phyloP scores from a whole-genome alignment of 2,329 filamentous ascomycete genomes.

The Aspergillus pseudoviridinutans region DNA sequence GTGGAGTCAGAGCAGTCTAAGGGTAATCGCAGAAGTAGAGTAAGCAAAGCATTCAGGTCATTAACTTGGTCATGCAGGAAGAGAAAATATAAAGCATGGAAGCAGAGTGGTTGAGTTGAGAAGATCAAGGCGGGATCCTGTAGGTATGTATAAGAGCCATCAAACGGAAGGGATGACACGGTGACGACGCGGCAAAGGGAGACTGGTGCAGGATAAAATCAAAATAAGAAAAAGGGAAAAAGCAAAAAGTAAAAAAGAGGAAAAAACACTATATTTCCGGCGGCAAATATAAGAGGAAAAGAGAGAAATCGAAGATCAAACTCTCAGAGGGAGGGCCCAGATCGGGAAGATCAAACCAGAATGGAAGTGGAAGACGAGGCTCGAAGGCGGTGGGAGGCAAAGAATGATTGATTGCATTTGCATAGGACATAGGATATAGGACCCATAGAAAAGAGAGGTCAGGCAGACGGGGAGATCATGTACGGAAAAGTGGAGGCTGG shows the following conservation, averaged over 20 bases:
- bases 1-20: conserved; percentile 11
- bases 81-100: conserved; percentile 8
- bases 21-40: conserved; percentile 9
- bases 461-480: conserved; percentile 20
- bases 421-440: conserved; percentile 13
- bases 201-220: not conserved
- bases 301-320: not conserved
- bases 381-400: conserved; percentile 20
- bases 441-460: conserved; percentile 23
- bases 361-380: conserved; percentile 17
- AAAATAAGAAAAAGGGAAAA: not conserved
- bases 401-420: not conserved
- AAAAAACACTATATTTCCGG: not conserved
- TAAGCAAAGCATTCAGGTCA: conserved; percentile 16
- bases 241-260: not conserved
- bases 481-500: conserved; percentile 26
- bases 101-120: not conserved
- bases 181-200: conserved; percentile 26
- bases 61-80: conserved; percentile 11
- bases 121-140: conserved; percentile 1
- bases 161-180: conserved; percentile 22
- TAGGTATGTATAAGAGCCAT: conserved; percentile 21
- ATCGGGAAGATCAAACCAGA: conserved; percentile 6
- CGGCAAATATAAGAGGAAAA: conserved; percentile 3
- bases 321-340: not conserved